These are phyloP conservation scores for Trichoderma sp. DNA, from an alignment of 2,329 filamentous ascomycete genomes.

Conservation along the genomic window DNA sequence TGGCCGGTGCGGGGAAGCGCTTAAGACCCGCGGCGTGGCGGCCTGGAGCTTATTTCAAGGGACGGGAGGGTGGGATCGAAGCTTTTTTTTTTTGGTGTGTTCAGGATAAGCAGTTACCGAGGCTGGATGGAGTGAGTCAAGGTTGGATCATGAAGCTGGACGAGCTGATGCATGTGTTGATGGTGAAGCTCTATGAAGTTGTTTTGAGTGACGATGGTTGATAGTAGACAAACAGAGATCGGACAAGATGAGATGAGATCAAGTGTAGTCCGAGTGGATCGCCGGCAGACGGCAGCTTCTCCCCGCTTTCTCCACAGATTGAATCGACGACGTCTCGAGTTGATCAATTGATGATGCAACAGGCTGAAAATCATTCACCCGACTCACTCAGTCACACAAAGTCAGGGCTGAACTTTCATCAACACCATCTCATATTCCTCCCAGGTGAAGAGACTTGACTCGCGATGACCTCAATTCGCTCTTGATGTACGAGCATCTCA, in stretches of 20 bases:
- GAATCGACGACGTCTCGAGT: background rate
- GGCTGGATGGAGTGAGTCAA: background rate
- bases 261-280: constrained; percentile 2
- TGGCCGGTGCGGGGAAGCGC: constrained; percentile 19
- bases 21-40: background rate
- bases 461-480: no score
- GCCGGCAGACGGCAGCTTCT: background rate
- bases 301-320: constrained; percentile 24
- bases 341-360: background rate
- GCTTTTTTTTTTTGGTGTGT: background rate
- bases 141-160: no score
- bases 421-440: no score
- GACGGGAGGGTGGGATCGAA: background rate
- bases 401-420: no score
- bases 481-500: no score
- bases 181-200: no score
- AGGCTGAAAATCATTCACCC: no score
- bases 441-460: no score
- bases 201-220: background rate
- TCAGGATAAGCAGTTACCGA: constrained; percentile 12
- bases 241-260: background rate
- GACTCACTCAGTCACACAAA: no score
- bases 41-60: constrained; percentile 5
- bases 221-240: no score
- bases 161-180: no score